Evolutionary conservation across 495 filamentous ascomycete genomes (phyloP).

Genomic region (Neurospora sp.): DNA sequence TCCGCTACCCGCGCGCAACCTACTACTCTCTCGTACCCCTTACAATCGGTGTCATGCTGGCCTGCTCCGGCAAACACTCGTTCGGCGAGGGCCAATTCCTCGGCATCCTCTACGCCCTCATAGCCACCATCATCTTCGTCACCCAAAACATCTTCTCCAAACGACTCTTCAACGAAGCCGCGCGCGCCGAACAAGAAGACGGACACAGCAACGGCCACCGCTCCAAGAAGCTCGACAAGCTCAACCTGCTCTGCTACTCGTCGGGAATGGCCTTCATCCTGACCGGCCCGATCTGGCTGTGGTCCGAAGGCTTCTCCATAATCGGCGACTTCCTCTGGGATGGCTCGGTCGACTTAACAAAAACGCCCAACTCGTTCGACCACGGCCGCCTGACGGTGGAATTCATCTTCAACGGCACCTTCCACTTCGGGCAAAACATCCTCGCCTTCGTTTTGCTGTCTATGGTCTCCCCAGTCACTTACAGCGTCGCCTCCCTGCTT

Average conservation of each 20-base stretch:
- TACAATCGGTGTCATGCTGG: conserved; percentile 86
- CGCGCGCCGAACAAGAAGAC: conserved; percentile 53
- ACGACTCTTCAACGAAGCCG: conserved; percentile 94
- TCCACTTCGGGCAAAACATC: conserved; percentile 95
- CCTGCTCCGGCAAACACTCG: conserved; percentile 68
- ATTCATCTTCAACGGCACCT: conserved; percentile 93
- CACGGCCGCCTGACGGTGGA: conserved; percentile 71
- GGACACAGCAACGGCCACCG: conserved; percentile 44
- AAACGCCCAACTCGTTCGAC: conserved; percentile 59
- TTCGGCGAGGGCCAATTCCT: conserved; percentile 71
- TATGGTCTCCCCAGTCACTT: conserved; percentile 90
- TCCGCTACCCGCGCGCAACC: conserved; percentile 77
- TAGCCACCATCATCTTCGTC: conserved; percentile 87
- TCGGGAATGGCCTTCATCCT: conserved; percentile 82
- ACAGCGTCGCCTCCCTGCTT: conserved; percentile 88
- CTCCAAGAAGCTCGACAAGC: conserved; percentile 79
- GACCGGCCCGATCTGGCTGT: conserved; percentile 90
- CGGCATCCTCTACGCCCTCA: conserved; percentile 77
- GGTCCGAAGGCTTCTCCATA: conserved; percentile 73
- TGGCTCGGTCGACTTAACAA: conserved; percentile 48
- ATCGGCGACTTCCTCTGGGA: conserved; percentile 64
- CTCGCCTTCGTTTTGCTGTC: conserved; percentile 77
- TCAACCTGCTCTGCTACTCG: conserved; percentile 95
- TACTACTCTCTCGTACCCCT: conserved; percentile 90
- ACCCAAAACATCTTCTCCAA: conserved; percentile 99